These are phyloP conservation scores for Penicillium verrucosum DNA, from an alignment of 2,329 filamentous ascomycete genomes.

Conservation along the genomic window DNA sequence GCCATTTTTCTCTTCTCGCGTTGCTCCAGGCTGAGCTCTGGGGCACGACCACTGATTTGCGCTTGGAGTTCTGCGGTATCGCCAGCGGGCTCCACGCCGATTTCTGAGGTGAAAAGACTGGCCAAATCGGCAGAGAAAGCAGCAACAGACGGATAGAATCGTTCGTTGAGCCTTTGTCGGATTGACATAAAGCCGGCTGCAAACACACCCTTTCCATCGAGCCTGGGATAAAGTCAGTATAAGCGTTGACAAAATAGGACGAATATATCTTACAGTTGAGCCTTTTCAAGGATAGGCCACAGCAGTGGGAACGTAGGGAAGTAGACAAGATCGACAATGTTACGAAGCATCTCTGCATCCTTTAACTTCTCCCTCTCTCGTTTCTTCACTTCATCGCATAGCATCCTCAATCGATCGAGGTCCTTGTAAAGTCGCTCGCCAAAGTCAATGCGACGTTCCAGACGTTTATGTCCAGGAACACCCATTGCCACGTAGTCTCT, in stretches of 20 bases:
- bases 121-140: slow-evolving; percentile 60
- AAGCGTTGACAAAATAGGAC: not conserved
- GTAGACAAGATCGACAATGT: slow-evolving; percentile 83
- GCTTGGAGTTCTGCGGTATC: slow-evolving; percentile 49
- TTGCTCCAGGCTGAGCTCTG: slow-evolving; percentile 58
- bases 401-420: slow-evolving; percentile 68
- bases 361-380: slow-evolving; percentile 76
- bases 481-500: slow-evolving; percentile 97
- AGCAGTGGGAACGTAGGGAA: slow-evolving; percentile 81
- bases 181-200: slow-evolving; percentile 53
- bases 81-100: slow-evolving; percentile 48
- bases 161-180: slow-evolving; percentile 52
- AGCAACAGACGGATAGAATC: slow-evolving; percentile 59
- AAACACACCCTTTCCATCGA: slow-evolving; percentile 55
- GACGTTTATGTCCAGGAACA: slow-evolving; percentile 70
- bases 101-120: slow-evolving; percentile 54
- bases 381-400: slow-evolving; percentile 69
- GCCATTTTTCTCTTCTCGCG: slow-evolving; percentile 80
- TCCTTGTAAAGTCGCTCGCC: slow-evolving; percentile 64
- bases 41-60: slow-evolving; percentile 48
- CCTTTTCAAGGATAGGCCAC: slow-evolving; percentile 73
- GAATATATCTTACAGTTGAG: slow-evolving; percentile 65
- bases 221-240: slow-evolving; percentile 30
- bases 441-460: slow-evolving; percentile 84
- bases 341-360: slow-evolving; percentile 69